A percentile compares a stretch with the other conserved stretches of the same genome.
These are phyloP conservation scores for Backusella parvicylindrica DNA, from an alignment of 192 early-diverging fungal genomes.

Conservation along the genomic window DNA sequence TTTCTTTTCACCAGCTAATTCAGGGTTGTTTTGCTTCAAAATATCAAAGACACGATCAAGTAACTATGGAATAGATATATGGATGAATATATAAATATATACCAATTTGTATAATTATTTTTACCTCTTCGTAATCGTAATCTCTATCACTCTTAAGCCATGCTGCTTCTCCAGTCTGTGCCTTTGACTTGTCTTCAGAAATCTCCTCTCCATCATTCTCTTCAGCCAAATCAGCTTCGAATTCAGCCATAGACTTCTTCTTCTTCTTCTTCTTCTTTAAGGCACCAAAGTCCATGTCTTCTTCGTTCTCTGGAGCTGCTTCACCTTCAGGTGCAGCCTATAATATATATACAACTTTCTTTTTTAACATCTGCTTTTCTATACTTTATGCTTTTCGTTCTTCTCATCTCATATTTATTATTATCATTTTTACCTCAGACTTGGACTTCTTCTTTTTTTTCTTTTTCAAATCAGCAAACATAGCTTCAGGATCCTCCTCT, in stretches of 20 bases:
- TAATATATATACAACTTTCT: background rate
- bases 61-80: conserved; percentile 46
- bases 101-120: background rate
- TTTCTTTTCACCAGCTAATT: conserved; percentile 88
- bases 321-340: conserved; percentile 47
- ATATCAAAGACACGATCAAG: conserved; percentile 88
- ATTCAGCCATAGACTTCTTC: conserved; percentile 80
- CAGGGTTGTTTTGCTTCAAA: conserved; percentile 91
- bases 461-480: conserved; percentile 85
- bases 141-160: conserved; percentile 91
- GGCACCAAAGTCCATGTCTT: conserved; percentile 60
- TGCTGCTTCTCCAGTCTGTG: conserved; percentile 50
- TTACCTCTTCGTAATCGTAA: conserved; percentile 89
- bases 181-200: conserved; percentile 38
- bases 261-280: conserved; percentile 80
- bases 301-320: conserved; percentile 38
- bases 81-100: background rate
- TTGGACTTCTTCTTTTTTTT: conserved; percentile 75
- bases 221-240: conserved; percentile 72
- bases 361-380: background rate
- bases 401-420: no score
- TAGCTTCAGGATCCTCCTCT: conserved; percentile 57
- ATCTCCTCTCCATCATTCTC: conserved; percentile 49
- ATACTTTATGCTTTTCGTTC: no score
- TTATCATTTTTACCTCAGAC: conserved; percentile 15